These are phyloP conservation scores for Aspergillus tanneri DNA, from an alignment of 2,329 filamentous ascomycete genomes.

Conservation along the genomic window DNA sequence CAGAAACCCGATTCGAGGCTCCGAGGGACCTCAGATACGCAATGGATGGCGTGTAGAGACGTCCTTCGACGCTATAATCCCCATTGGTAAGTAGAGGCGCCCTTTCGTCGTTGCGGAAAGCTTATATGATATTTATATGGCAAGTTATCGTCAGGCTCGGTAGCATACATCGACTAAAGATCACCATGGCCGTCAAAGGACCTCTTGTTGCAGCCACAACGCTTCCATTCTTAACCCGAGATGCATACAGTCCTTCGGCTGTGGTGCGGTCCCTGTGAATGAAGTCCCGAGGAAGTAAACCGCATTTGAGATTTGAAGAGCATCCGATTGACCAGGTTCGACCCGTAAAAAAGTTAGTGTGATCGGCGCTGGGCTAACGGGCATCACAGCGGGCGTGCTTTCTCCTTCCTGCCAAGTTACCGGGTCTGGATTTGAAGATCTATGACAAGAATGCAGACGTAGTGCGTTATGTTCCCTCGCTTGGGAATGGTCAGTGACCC, in stretches of 20 bases:
- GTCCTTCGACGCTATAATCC: background rate
- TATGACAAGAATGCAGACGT: slow-evolving; percentile 68
- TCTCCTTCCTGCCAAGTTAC: slow-evolving; percentile 67
- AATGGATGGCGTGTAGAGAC: slow-evolving; percentile 3
- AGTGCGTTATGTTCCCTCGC: slow-evolving; percentile 47
- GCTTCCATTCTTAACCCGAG: slow-evolving; percentile 4
- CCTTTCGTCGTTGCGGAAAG: background rate
- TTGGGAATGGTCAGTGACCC: background rate
- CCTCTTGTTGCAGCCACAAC: slow-evolving; percentile 3
- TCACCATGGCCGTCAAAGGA: slow-evolving; percentile 12
- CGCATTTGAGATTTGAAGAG: slow-evolving; percentile 40
- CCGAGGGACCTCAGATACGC: background rate
- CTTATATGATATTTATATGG: background rate
- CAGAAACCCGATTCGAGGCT: no score
- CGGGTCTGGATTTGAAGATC: slow-evolving; percentile 63
- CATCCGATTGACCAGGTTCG: slow-evolving; percentile 51
- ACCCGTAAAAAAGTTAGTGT: slow-evolving; percentile 57
- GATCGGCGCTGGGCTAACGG: slow-evolving; percentile 64
- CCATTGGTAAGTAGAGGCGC: background rate
- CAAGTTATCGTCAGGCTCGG: no score
- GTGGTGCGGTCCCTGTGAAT: slow-evolving; percentile 6
- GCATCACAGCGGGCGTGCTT: slow-evolving; percentile 64
- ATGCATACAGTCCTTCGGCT: background rate
- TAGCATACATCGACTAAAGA: no score
- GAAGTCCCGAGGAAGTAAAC: slow-evolving; percentile 9